Percentiles rank a stretch among this genome's conserved stretches.
Conservation (phyloP, 371 early-diverging fungal species). For the Encephalitozoon hellem region DNA sequence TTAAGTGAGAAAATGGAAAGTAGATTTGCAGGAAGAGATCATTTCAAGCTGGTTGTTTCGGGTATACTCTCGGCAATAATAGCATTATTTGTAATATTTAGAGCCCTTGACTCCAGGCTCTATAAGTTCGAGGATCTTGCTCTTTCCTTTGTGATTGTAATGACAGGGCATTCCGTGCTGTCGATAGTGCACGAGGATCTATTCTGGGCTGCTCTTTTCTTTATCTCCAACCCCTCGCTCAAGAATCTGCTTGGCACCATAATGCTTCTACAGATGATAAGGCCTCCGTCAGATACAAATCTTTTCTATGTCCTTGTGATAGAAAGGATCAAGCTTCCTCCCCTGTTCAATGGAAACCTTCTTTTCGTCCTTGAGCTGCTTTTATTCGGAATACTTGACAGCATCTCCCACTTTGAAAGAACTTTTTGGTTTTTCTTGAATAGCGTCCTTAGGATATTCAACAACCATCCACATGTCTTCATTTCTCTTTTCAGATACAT, state of each 20-base stretch:
- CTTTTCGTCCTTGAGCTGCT: background rate
- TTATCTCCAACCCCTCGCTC: background rate
- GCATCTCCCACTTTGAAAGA: background rate
- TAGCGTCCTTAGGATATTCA: background rate
- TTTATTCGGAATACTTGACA: background rate
- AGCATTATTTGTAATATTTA: background rate
- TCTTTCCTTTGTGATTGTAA: conserved; percentile 3
- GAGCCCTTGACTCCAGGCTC: background rate
- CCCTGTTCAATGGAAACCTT: background rate
- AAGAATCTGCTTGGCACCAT: conserved; percentile 15
- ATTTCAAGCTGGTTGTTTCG: background rate
- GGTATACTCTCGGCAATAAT: background rate
- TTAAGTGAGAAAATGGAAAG: background rate
- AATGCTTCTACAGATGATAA: conserved; percentile 2
- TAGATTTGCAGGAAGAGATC: background rate
- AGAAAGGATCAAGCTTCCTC: conserved; percentile 6
- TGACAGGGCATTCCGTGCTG: conserved; percentile 35
- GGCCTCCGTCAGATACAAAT: background rate
- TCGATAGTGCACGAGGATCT: conserved; percentile 42
- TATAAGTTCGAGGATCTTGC: background rate
- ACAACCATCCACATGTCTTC: background rate
- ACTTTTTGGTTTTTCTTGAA: background rate
- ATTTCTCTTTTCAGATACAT: conserved; percentile 16
- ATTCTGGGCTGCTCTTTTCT: conserved; percentile 12
- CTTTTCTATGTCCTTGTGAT: background rate